phyloP scores from a whole-genome alignment of 129 eudicot species.

The Helichrysum umbraculigerum region DNA sequence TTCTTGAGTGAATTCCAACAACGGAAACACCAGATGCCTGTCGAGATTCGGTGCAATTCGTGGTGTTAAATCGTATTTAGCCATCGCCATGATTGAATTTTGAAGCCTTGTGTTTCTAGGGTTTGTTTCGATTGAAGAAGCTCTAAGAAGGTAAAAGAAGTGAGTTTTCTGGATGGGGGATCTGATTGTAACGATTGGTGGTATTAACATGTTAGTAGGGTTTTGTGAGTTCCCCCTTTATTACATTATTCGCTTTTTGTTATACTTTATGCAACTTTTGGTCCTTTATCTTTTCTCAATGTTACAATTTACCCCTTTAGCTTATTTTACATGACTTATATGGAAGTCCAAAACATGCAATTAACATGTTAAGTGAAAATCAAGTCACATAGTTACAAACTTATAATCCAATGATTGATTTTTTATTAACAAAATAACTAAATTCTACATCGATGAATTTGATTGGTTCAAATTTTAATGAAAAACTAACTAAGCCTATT shows the following conservation, averaged over 20 bases:
- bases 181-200: not conserved
- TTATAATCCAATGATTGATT: no score
- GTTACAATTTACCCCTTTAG: not conserved
- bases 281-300: not conserved
- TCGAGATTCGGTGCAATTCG: slow-evolving; percentile 85
- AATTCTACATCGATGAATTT: no score
- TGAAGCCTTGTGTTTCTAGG: not conserved
- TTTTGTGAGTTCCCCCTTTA: not conserved
- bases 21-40: slow-evolving; percentile 85
- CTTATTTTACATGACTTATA: no score
- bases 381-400: no score
- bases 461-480: no score
- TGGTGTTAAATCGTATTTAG: slow-evolving; percentile 81
- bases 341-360: no score
- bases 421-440: no score
- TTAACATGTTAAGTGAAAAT: no score
- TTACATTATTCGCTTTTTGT: not conserved
- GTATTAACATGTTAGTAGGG: not conserved
- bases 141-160: not conserved
- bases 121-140: not conserved
- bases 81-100: slow-evolving; percentile 44
- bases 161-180: not conserved
- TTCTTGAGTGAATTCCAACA: slow-evolving; percentile 87
- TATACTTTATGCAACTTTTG: not conserved
- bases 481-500: no score